These are phyloP conservation scores for California macrophylla DNA, from an alignment of 441 rosid species.

Conservation along the genomic window DNA sequence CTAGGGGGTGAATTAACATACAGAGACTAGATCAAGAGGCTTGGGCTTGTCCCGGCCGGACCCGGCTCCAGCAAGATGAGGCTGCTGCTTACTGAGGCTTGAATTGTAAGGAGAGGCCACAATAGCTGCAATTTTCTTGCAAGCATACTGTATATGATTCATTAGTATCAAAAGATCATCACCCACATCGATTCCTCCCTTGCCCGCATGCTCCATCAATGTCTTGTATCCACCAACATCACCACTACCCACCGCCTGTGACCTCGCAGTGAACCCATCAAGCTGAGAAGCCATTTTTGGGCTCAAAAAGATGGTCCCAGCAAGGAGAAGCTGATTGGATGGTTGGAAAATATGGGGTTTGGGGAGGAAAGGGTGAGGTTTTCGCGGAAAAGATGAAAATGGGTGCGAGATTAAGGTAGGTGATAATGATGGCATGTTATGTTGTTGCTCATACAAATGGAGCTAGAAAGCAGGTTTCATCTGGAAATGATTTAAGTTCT, in stretches of 20 bases:
- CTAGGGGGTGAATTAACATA: constrained; percentile 20
- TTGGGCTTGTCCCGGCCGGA: constrained; percentile 72
- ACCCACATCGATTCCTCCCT: constrained; percentile 44
- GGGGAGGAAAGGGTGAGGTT: not conserved
- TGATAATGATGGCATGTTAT: not conserved
- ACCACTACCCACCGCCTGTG: not conserved
- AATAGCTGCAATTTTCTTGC: constrained; percentile 77
- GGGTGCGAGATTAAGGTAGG: not conserved
- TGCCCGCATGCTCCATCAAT: constrained; percentile 46
- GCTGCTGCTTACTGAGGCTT: constrained; percentile 41
- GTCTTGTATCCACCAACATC: constrained; percentile 28
- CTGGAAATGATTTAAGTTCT: not conserved
- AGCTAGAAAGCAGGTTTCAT: not conserved
- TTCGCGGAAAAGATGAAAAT: not conserved
- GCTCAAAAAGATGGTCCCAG: not conserved
- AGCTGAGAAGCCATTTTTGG: constrained; percentile 1
- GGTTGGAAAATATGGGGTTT: not conserved
- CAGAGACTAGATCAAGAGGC: constrained; percentile 76
- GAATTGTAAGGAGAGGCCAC: constrained; percentile 83
- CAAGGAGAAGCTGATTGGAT: not conserved
- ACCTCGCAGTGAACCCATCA: not conserved
- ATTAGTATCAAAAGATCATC: constrained; percentile 64
- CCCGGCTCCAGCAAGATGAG: constrained; percentile 20
- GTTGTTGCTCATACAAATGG: not conserved
- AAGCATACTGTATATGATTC: constrained; percentile 70